Base-by-base conservation (phyloP, 73 alveolate genomes). In the Blepharisma stoltei region DNA sequence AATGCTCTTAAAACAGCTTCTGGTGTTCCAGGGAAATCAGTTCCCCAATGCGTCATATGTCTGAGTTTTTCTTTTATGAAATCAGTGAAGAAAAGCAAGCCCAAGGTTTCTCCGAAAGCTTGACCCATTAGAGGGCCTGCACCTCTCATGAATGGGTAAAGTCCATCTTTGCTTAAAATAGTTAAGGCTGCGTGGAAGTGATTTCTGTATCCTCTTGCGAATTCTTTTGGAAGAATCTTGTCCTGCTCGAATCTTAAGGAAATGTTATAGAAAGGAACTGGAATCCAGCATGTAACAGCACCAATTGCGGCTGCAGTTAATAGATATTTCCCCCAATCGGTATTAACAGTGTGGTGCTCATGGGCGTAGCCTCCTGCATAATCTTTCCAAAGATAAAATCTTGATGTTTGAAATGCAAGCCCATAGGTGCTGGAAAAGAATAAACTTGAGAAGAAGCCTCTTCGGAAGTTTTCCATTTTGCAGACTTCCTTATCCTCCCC, bases 141-240 rank as follows among this genome's bases (percentile, higher is more conserved):
- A n/a, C 67, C 23, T 46, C 79, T 23, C 6, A 43, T 38, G 41
- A 69, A 69, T 7, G 79, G 79, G 41, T 18, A 43, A 43, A 69
- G 1, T 69, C 79, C 79, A 46, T 69, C 79, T 14, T 69, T 69
- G 21, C n/a, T 69, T 43, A 43, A 11, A 7, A 69, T 69, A n/a
- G 67, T 37, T 0, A 18, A 46, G 1, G 65, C 55, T 14, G 79
- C 79, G 27, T 69, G 79, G 20, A 69, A 43, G 45, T 69, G 60
- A n/a, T 43, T 43, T 69, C 60, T 69, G 38, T 69, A 69, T 43
- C 79, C 79, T 69, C 79, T 69, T 43, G 67, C 21, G 41, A 18
- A 20, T 43, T 69, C 79, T 14, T 25, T 25, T 14, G 79, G 79
- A 9, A 69, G 41, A n/a, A 69, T 69, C 1, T 9, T 25, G 60